phyloP scores from a whole-genome alignment of 495 filamentous ascomycete species.

The Talaromyces stipitatus region DNA sequence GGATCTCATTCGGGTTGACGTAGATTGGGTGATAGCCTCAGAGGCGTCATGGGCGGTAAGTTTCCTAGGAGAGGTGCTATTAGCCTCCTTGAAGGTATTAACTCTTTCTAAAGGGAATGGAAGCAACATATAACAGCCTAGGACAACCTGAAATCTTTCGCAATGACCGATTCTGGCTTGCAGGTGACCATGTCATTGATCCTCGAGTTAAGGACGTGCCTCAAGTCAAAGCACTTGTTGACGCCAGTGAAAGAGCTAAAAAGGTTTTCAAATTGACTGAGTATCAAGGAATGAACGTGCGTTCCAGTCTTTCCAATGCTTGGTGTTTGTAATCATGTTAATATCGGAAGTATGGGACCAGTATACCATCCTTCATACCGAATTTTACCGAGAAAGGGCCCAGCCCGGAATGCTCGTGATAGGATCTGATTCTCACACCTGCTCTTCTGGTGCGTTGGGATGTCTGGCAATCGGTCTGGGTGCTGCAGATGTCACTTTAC shows the following conservation, averaged over 20 bases:
- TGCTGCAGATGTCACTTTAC: slow-evolving; percentile 36
- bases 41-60: slow-evolving; percentile 33
- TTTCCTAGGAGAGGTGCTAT: not conserved
- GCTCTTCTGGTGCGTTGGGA: slow-evolving; percentile 31
- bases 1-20: slow-evolving; percentile 27
- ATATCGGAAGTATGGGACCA: not conserved
- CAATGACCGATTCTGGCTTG: slow-evolving; percentile 44
- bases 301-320: not conserved
- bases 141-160: slow-evolving; percentile 32
- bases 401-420: slow-evolving; percentile 38
- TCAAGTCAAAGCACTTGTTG: slow-evolving; percentile 25
- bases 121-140: slow-evolving; percentile 24
- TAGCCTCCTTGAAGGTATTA: too few relatives aligned
- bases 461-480: slow-evolving; percentile 38
- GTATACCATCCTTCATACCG: slow-evolving; percentile 42
- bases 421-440: slow-evolving; percentile 42
- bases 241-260: slow-evolving; percentile 23
- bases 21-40: slow-evolving; percentile 37
- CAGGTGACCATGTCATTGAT: slow-evolving; percentile 39
- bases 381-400: slow-evolving; percentile 35
- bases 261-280: slow-evolving; percentile 36
- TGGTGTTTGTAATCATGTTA: not conserved
- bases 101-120: slow-evolving; percentile 23
- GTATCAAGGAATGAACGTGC: slow-evolving; percentile 36
- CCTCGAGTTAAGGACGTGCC: slow-evolving; percentile 27